phyloP scores from a whole-genome alignment of 2,329 filamentous ascomycete genomes.

The Scedosporium boydii region DNA sequence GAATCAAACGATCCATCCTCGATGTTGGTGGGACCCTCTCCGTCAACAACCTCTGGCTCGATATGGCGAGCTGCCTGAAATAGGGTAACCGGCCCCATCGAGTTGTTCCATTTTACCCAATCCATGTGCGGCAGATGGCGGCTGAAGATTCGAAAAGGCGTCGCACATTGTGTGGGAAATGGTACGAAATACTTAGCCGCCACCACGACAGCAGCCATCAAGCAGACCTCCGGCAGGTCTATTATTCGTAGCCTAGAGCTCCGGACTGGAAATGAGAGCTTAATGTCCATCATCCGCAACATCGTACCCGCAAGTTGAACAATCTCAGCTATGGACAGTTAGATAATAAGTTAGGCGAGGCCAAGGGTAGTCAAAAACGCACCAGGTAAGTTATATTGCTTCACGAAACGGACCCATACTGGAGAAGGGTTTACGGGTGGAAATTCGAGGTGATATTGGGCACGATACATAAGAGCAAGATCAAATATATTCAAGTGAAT shows the following conservation, averaged over 20 bases:
- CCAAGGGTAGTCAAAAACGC: constrained; percentile 16
- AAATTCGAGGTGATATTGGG: constrained; percentile 60
- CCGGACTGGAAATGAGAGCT: neutral
- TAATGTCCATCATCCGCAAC: neutral
- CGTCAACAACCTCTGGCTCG: neutral
- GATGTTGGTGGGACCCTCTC: constrained; percentile 15
- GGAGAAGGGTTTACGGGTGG: constrained; percentile 64
- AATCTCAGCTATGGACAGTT: neutral
- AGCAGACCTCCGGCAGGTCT: constrained; percentile 63
- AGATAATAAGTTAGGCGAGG: neutral
- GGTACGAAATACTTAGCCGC: constrained; percentile 74
- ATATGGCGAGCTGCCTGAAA: neutral
- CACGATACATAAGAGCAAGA: constrained; percentile 52
- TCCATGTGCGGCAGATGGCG: constrained; percentile 36
- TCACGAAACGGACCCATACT: constrained; percentile 60
- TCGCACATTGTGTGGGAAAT: constrained; percentile 39
- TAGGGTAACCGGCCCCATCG: neutral
- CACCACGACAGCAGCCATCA: constrained; percentile 63
- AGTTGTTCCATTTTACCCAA: constrained; percentile 59
- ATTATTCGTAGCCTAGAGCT: constrained; percentile 17
- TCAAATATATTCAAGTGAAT: constrained; percentile 16
- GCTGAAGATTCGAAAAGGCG: constrained; percentile 27
- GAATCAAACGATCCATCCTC: neutral
- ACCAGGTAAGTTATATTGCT: constrained; percentile 67
- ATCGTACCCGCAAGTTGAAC: neutral